These are phyloP conservation scores for Stachybotrys echinatus DNA, from an alignment of 2,329 filamentous ascomycete species.

Conservation along the genomic window DNA sequence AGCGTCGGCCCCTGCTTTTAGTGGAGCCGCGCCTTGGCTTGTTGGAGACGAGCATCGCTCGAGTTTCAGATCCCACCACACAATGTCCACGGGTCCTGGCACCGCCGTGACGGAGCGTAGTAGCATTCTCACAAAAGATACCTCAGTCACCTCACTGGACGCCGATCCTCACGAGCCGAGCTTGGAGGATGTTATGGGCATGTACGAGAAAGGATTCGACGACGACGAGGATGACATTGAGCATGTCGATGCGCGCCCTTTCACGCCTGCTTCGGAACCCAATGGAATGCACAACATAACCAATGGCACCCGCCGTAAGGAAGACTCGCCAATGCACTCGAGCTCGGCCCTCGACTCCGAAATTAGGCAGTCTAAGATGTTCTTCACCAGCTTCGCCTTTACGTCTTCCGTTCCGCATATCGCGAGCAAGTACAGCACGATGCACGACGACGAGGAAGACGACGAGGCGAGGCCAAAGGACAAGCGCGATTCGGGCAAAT, in stretches of 20 bases:
- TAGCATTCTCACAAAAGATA: slow-evolving; percentile 74
- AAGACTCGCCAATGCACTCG: slow-evolving; percentile 11
- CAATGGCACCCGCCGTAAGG: slow-evolving; percentile 3
- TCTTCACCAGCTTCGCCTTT: slow-evolving; percentile 32
- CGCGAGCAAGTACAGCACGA: slow-evolving; percentile 19
- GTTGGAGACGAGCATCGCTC: slow-evolving; percentile 47
- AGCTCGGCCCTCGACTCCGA: slow-evolving; percentile 29
- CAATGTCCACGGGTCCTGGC: slow-evolving; percentile 52
- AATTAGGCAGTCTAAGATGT: slow-evolving; percentile 33
- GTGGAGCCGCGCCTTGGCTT: slow-evolving; percentile 40
- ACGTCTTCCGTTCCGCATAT: slow-evolving; percentile 33
- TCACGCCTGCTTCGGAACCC: not conserved
- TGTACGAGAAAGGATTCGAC: slow-evolving; percentile 60
- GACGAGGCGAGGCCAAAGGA: slow-evolving; percentile 16
- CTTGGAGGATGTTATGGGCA: slow-evolving; percentile 64
- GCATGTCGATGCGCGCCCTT: not conserved
- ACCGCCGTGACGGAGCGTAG: slow-evolving; percentile 71
- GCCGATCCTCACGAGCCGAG: slow-evolving; percentile 51
- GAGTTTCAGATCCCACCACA: slow-evolving; percentile 52
- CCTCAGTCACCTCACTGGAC: slow-evolving; percentile 62
- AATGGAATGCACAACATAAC: not conserved
- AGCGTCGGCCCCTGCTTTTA: slow-evolving; percentile 27
- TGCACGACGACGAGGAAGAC: not conserved
- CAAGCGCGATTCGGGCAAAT: slow-evolving; percentile 48
- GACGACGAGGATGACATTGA: slow-evolving; percentile 34